Percentiles rank a stretch among this genome's conserved stretches.
Evolutionary conservation across 495 filamentous ascomycete species (phyloP).

Genomic region (Penicillium chermesinum): DNA sequence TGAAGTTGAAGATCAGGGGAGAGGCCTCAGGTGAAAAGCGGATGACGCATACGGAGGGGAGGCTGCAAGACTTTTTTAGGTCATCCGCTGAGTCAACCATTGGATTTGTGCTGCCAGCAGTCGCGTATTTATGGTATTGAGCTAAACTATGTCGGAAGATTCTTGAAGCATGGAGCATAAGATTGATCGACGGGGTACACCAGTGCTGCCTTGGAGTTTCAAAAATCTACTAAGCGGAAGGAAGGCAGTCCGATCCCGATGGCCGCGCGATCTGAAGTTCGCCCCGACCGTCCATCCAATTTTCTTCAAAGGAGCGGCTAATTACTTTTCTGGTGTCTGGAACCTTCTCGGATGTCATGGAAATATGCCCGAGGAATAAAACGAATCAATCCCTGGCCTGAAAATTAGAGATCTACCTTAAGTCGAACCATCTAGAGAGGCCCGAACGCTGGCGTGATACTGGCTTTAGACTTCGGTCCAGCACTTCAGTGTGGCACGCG

Average conservation of each 20-base stretch:
- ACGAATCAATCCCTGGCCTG: background rate
- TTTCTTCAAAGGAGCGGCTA: background rate
- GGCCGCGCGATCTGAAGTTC: background rate
- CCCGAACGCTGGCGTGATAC: conserved; percentile 1
- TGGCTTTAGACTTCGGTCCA: conserved; percentile 1
- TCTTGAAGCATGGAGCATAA: too few relatives aligned
- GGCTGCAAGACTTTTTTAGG: background rate
- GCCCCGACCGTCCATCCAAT: background rate
- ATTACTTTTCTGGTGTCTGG: background rate
- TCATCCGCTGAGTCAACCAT: background rate
- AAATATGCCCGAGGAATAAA: background rate
- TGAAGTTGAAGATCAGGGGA: conserved; percentile 8
- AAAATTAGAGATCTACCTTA: background rate
- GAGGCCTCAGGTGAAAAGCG: background rate
- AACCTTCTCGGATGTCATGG: background rate
- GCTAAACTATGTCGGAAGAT: too few relatives aligned
- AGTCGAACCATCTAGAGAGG: too few relatives aligned
- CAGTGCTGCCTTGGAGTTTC: background rate
- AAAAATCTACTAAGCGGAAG: background rate
- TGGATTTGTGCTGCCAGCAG: background rate
- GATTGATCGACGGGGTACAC: too few relatives aligned
- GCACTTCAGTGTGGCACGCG: background rate
- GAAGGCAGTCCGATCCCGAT: background rate
- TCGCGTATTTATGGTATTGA: background rate
- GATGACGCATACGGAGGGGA: conserved; percentile 18